Evolutionary conservation across 225 moss, liverwort and hornwort genomes (phyloP).

Genomic region (Rhytidiadelphus loreus): DNA sequence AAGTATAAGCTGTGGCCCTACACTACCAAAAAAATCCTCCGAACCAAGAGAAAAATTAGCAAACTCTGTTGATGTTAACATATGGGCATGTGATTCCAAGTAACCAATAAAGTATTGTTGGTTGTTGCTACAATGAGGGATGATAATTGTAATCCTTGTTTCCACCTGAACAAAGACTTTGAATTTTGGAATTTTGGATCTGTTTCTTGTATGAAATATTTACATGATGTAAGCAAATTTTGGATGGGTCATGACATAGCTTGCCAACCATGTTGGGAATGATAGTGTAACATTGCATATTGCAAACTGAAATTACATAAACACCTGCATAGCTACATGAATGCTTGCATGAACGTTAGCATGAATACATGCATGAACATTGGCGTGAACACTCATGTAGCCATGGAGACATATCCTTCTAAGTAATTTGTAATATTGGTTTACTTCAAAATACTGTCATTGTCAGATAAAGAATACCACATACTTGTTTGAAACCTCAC

Average conservation of each 20-base stretch:
- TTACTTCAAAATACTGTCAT: too few species aligned
- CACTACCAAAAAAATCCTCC: fast-evolving
- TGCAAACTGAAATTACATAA: not conserved
- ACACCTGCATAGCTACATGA: not conserved
- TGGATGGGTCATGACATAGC: not conserved
- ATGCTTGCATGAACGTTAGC: too few species aligned
- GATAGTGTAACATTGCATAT: not conserved
- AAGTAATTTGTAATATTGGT: not conserved
- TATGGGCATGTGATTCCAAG: not conserved
- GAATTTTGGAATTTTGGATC: not conserved
- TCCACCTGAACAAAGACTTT: too few species aligned
- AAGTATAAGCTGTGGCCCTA: not conserved
- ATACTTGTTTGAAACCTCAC: too few species aligned
- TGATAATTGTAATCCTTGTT: too few species aligned
- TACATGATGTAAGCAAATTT: not conserved
- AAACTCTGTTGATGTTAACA: not conserved
- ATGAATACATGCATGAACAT: too few species aligned
- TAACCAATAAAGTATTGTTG: not conserved
- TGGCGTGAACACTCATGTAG: too few species aligned
- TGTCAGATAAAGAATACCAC: too few species aligned
- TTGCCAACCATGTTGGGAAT: not conserved
- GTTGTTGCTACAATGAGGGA: not conserved
- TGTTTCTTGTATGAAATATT: not conserved
- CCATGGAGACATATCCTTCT: too few species aligned
- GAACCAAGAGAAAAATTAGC: fast-evolving